Percentiles rank a stretch among this genome's conserved stretches.
These are phyloP conservation scores for Penicillium paradoxum DNA, from an alignment of 495 filamentous ascomycete species.

Conservation along the genomic window DNA sequence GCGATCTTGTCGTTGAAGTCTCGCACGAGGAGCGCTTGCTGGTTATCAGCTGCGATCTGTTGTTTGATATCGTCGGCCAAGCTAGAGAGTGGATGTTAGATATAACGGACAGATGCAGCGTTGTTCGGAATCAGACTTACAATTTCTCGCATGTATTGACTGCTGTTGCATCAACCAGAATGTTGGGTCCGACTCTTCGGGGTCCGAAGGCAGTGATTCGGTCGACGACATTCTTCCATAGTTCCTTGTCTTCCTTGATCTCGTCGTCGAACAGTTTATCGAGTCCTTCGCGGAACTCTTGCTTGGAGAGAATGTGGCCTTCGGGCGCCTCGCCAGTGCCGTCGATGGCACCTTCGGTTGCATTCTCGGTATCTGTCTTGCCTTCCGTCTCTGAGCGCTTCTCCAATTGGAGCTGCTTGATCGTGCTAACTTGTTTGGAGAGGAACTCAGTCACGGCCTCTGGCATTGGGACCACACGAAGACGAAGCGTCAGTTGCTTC, in stretches of 20 bases:
- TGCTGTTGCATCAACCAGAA: constrained; percentile 80
- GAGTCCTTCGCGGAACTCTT: constrained; percentile 73
- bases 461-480: constrained; percentile 80
- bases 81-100: constrained; percentile 22
- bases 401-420: constrained; percentile 75
- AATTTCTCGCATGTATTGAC: constrained; percentile 69
- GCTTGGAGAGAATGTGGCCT: constrained; percentile 53
- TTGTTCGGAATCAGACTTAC: constrained; percentile 41
- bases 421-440: constrained; percentile 66
- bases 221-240: constrained; percentile 73
- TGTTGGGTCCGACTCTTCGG: constrained; percentile 75
- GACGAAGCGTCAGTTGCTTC: constrained; percentile 72
- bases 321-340: constrained; percentile 48
- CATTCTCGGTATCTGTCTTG: constrained; percentile 34
- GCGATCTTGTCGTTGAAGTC: constrained; percentile 86
- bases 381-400: constrained; percentile 44
- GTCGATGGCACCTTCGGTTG: constrained; percentile 25
- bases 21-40: constrained; percentile 56
- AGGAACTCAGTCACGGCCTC: constrained; percentile 78
- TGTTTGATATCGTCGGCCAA: constrained; percentile 37
- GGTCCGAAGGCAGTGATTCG: constrained; percentile 88
- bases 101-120: background rate
- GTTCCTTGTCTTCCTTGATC: constrained; percentile 58
- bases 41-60: constrained; percentile 25
- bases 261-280: constrained; percentile 57